Conservation (phyloP, 805 yeast genomes). For the Wickerhamiella spandovensis region DNA sequence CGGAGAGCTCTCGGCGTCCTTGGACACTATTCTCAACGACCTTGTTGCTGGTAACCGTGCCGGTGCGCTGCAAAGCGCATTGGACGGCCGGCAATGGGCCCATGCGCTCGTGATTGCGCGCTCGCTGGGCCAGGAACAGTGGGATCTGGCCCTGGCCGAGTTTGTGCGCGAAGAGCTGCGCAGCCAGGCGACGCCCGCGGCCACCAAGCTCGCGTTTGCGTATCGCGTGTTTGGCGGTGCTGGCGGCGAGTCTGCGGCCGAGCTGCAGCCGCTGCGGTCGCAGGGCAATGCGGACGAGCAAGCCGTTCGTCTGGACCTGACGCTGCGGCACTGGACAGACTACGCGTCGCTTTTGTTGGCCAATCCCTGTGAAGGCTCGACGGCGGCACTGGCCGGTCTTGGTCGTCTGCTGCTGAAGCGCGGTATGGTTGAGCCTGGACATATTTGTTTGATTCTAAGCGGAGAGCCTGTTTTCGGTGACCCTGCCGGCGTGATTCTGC, state of each 20-base stretch:
- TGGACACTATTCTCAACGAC: conserved; percentile 25
- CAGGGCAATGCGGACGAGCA: conserved; percentile 3
- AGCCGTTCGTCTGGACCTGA: conserved; percentile 7
- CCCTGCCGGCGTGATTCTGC: conserved; percentile 11
- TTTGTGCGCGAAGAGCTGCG: conserved; percentile 38
- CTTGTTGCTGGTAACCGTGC: conserved; percentile 52
- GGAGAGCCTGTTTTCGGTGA: conserved; percentile 21
- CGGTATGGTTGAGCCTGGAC: conserved; percentile 31
- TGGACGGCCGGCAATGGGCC: conserved; percentile 59
- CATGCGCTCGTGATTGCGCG: conserved; percentile 62
- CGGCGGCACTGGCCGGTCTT: conserved; percentile 23
- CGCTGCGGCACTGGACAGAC: conserved; percentile 22
- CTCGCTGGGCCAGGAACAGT: conserved; percentile 46
- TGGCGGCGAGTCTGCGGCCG: conserved; percentile 38
- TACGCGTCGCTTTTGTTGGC: conserved; percentile 21
- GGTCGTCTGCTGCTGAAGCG: conserved; percentile 27
- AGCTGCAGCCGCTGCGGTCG: conserved; percentile 28
- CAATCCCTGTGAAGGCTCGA: conserved; percentile 13
- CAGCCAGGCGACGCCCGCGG: conserved; percentile 26
- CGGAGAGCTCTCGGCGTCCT: conserved; percentile 7
- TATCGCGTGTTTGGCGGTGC: conserved; percentile 56
- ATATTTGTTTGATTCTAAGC: conserved; percentile 25
- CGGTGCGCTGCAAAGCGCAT: conserved; percentile 49
- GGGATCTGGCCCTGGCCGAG: conserved; percentile 44
- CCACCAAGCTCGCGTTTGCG: conserved; percentile 37